A percentile compares a stretch with the other conserved stretches of the same genome.
These are phyloP conservation scores for Noccaea bulbosa DNA, from an alignment of 345 rosid genomes.

Conservation along the genomic window DNA sequence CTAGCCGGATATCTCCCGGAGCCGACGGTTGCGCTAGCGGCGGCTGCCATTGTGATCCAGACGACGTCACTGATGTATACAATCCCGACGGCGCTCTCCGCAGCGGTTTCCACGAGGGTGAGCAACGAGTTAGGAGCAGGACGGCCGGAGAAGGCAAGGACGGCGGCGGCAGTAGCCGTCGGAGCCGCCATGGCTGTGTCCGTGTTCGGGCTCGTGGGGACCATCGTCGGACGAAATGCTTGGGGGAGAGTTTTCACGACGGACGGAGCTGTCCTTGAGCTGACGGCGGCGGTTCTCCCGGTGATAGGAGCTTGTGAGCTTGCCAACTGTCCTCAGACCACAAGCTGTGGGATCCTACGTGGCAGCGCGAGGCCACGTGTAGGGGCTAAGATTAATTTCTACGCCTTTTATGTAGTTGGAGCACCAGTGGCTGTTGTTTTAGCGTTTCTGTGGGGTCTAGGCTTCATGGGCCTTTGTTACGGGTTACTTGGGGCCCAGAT, in stretches of 20 bases:
- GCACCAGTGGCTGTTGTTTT: conserved; percentile 71
- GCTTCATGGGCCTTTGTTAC: conserved; percentile 87
- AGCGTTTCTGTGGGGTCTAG: conserved; percentile 63
- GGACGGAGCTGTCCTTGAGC: conserved; percentile 57
- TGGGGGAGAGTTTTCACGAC: conserved; percentile 75
- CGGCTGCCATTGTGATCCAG: conserved; percentile 81
- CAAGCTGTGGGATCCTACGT: conserved; percentile 84
- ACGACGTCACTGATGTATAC: conserved; percentile 89
- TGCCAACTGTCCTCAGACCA: conserved; percentile 94
- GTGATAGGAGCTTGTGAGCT: conserved; percentile 87
- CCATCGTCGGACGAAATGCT: conserved; percentile 62
- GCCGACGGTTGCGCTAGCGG: conserved; percentile 64
- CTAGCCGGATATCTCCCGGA: conserved; percentile 67
- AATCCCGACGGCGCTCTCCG: conserved; percentile 70
- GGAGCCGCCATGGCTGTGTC: conserved; percentile 60
- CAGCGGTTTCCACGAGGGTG: conserved; percentile 78
- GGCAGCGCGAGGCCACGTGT: conserved; percentile 83
- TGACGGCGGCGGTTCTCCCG: conserved; percentile 68
- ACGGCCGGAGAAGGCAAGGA: conserved; percentile 60
- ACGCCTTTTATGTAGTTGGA: conserved; percentile 83
- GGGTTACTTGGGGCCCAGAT: conserved; percentile 87
- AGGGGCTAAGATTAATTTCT: conserved; percentile 72
- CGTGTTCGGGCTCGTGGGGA: conserved; percentile 59
- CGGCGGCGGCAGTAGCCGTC: conserved; percentile 62
- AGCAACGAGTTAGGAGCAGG: conserved; percentile 92